phyloP scores from a whole-genome alignment of 345 rosid species.

The Hibiscus tridactylites region DNA sequence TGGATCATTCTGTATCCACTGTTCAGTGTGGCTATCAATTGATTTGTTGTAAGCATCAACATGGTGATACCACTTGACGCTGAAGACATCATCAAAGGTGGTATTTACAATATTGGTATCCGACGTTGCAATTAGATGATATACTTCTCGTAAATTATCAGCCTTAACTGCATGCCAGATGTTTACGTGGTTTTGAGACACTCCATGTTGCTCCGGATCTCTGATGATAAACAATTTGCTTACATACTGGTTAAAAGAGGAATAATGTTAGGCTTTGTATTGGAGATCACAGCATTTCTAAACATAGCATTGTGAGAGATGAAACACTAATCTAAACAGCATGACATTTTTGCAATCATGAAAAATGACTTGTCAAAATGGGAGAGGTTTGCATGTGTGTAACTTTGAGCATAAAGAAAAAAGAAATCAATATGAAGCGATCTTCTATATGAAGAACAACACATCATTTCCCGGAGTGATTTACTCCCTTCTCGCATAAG shows the following conservation, averaged over 20 bases:
- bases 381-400: not conserved
- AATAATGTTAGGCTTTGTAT: conserved; percentile 11
- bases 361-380: not conserved
- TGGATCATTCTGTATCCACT: conserved; percentile 38
- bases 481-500: not conserved
- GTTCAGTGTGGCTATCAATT: conserved; percentile 7
- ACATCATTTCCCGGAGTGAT: not conserved
- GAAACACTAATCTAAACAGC: conserved; percentile 2
- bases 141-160: conserved; percentile 56
- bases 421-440: not conserved
- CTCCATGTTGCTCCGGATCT: conserved; percentile 26
- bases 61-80: conserved; percentile 34
- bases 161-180: conserved; percentile 77
- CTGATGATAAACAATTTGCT: conserved; percentile 47
- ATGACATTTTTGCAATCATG: not conserved
- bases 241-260: conserved; percentile 42
- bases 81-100: conserved; percentile 42
- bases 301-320: not conserved
- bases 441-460: not conserved
- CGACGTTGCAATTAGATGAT: conserved; percentile 48
- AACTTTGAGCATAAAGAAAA: not conserved
- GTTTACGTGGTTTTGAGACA: conserved; percentile 16
- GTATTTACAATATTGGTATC: conserved; percentile 44
- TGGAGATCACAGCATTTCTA: not conserved
- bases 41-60: conserved; percentile 23